Conservation (phyloP, 768 basidiomycete species). For the Pleurotus sapidus region DNA sequence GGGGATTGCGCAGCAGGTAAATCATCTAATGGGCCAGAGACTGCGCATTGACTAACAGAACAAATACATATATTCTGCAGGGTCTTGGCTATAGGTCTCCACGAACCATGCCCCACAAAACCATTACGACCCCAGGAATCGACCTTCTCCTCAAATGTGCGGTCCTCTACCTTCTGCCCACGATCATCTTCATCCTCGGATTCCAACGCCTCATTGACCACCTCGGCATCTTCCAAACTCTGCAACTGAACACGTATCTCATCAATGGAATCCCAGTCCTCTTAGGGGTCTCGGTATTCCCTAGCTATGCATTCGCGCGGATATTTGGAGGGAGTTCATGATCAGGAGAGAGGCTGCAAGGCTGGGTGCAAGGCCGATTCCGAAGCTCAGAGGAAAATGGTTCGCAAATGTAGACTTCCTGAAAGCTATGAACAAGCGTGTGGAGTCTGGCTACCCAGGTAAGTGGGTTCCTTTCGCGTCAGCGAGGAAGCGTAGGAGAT, state of each 20-base stretch:
- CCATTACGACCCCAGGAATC: not conserved
- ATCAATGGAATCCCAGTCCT: not conserved
- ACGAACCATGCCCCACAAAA: not conserved
- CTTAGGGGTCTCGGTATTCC: not conserved
- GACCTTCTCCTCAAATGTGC: not conserved
- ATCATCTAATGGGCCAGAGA: too few relatives aligned
- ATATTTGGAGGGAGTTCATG: not conserved
- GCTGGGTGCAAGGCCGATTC: not conserved
- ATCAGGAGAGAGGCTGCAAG: not conserved
- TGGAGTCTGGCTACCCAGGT: not conserved
- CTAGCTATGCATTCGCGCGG: not conserved
- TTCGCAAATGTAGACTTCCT: not conserved
- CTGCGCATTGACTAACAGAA: too few relatives aligned
- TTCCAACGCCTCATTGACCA: not conserved
- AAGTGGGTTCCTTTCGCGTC: not conserved
- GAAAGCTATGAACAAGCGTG: not conserved
- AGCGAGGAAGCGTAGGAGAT: not conserved
- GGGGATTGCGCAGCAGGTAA: too few relatives aligned
- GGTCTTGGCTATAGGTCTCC: too few relatives aligned
- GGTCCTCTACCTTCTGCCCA: not conserved
- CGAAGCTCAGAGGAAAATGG: not conserved
- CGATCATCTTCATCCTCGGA: not conserved
- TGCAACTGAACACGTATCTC: not conserved
- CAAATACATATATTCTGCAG: too few relatives aligned
- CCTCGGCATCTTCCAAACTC: not conserved